Base-by-base conservation (phyloP, 768 basidiomycete species). In the Kondoa subrosea region DNA sequence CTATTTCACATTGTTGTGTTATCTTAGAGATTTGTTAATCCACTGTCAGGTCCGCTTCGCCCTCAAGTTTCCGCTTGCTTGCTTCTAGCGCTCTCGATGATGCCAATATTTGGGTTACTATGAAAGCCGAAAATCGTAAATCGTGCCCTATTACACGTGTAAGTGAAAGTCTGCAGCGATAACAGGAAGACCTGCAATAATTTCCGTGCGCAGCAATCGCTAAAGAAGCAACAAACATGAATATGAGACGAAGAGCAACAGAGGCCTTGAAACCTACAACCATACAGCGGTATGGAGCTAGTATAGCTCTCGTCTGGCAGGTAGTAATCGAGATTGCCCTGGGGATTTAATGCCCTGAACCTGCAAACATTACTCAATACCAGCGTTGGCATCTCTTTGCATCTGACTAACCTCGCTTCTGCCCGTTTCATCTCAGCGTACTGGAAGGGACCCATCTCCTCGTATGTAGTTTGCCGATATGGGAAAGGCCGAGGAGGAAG, bases 311-410 rank as follows among this genome's bases (percentile, higher is more conserved):
- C 66, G 40, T 67, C 68, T 0, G 71, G 69, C 0, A 71, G 32
- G 56, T 50, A 69, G 58, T 69, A 71, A 63, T 74, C 72, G 61
- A 70, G 26, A 2, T 61, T 67, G 0, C 71, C 69, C 1, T 57
- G 34, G 4, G 73, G 71, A 26, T 74, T 74, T 0, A 74, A 64
- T 0, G 71, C 73, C 3, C 60, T 63, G 34, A 68, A 70, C 57
- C 73, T 68, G 34, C 65, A 63, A 69, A 73, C n/a, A n/a, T n/a
- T n/a, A n/a, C n/a, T n/a, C n/a, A n/a, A n/a, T n/a, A n/a, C n/a
- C n/a, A n/a, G n/a, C n/a, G n/a, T n/a, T n/a, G n/a, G n/a, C n/a
- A n/a, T n/a, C n/a, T n/a, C n/a, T n/a, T n/a, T n/a, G n/a, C n/a
- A n/a, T n/a, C n/a, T n/a, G n/a, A n/a, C n/a, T n/a, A n/a, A 71